phyloP scores from a whole-genome alignment of 176 grass and related monocot species.

The Echinochloa phyllopogon region DNA sequence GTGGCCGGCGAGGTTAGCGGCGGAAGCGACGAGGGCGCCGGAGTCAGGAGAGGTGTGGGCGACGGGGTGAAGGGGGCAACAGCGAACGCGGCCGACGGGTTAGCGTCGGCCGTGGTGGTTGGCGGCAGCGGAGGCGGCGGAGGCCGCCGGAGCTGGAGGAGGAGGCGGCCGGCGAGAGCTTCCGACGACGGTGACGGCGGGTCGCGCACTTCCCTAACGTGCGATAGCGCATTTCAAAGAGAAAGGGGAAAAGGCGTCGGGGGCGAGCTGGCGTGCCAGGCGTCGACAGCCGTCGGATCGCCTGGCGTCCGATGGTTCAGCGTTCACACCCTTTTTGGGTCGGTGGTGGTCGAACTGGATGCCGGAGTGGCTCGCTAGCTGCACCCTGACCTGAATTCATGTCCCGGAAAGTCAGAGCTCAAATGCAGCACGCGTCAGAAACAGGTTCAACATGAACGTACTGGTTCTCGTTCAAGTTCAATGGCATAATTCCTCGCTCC shows the following conservation, averaged over 20 bases:
- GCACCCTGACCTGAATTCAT: neutral
- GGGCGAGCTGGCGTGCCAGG: neutral
- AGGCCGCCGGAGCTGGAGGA: no score
- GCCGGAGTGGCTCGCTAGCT: neutral
- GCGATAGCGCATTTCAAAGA: no score
- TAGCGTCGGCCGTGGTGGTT: no score
- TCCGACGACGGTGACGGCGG: no score
- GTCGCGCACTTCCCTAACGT: no score
- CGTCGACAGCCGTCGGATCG: slow-evolving; percentile 29
- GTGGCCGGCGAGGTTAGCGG: no score
- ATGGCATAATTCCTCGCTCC: neutral
- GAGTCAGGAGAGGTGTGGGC: no score
- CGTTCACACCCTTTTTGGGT: slow-evolving; percentile 12
- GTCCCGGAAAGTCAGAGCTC: neutral
- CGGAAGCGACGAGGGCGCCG: no score
- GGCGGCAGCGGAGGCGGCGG: no score
- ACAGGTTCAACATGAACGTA: neutral
- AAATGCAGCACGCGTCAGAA: neutral
- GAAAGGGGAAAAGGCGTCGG: neutral
- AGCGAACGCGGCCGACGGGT: no score
- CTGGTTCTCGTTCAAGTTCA: neutral
- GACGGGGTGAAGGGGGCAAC: no score
- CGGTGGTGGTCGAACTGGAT: slow-evolving; percentile 12
- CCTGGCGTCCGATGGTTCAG: neutral
- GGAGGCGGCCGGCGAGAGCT: no score